Percentiles rank a stretch among this genome's conserved stretches.
These are phyloP conservation scores for Pichia sp. DNA, from an alignment of 1,139 yeast species.

Conservation along the genomic window DNA sequence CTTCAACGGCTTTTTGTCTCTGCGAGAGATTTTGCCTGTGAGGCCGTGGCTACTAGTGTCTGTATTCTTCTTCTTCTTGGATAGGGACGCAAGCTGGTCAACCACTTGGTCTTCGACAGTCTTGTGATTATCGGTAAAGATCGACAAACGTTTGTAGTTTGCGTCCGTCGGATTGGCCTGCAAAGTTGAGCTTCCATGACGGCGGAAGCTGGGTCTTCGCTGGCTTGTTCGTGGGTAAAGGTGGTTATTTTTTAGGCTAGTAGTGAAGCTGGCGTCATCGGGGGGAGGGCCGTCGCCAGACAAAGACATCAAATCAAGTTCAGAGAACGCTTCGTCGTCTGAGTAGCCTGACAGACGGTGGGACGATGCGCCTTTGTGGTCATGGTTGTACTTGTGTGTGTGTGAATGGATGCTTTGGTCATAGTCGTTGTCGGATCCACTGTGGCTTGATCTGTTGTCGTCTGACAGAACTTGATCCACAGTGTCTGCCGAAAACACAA, in stretches of 20 bases:
- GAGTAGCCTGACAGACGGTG: background rate
- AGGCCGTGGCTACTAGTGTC: background rate
- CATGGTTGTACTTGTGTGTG: too few species aligned
- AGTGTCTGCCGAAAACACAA: slow-evolving; percentile 2
- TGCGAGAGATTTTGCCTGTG: background rate
- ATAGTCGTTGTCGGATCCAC: background rate
- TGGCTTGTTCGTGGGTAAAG: background rate
- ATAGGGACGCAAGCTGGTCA: background rate
- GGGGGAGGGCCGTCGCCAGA: background rate
- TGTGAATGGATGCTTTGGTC: background rate
- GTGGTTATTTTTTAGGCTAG: background rate
- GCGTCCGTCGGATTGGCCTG: background rate
- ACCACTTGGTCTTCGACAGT: background rate
- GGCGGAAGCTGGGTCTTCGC: background rate
- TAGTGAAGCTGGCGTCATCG: background rate
- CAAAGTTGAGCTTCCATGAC: background rate
- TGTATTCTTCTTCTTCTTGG: background rate
- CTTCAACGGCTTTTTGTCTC: background rate
- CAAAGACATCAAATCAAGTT: background rate
- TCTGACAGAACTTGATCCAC: background rate
- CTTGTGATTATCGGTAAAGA: slow-evolving; percentile 1
- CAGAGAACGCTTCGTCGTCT: background rate
- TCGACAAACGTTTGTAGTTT: slow-evolving; percentile 8
- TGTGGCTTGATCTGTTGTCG: too few species aligned
- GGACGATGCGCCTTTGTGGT: background rate